Conservation (phyloP, 1,284 basidiomycete genomes). For the Malassezia vespertilionis region DNA sequence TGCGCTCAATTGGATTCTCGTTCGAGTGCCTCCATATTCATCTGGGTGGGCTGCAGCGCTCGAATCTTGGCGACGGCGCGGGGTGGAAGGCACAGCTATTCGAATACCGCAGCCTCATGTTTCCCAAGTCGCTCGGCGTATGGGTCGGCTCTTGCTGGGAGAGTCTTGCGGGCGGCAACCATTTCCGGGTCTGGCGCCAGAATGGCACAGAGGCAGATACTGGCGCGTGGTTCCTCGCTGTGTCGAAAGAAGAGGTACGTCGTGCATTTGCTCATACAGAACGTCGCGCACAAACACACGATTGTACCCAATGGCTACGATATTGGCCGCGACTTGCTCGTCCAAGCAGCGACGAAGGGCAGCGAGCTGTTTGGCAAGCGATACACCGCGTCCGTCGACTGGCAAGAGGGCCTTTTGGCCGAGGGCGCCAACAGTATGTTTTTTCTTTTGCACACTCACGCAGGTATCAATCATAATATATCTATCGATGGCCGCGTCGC, state of each 20-base stretch:
- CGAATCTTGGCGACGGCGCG: conserved; percentile 73
- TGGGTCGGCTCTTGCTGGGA: conserved; percentile 47
- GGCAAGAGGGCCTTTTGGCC: conserved; percentile 38
- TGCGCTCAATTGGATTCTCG: conserved; percentile 57
- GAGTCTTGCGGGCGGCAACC: conserved; percentile 42
- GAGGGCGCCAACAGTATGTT: conserved; percentile 30
- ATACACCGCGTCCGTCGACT: conserved; percentile 42
- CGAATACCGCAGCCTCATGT: conserved; percentile 43
- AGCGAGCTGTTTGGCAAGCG: conserved; percentile 36
- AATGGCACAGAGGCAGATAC: conserved; percentile 45
- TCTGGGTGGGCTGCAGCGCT: conserved; percentile 59
- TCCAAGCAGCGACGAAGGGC: conserved; percentile 34
- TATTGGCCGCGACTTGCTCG: conserved; percentile 41
- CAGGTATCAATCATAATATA: conserved; percentile 47
- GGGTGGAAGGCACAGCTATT: conserved; percentile 50
- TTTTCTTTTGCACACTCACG: not conserved
- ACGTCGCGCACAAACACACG: conserved; percentile 38
- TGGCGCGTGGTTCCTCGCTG: conserved; percentile 48
- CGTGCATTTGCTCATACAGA: conserved; percentile 5
- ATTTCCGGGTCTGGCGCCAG: conserved; percentile 48
- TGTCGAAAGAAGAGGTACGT: conserved; percentile 41
- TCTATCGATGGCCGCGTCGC: conserved; percentile 39
- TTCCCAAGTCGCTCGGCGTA: conserved; percentile 39
- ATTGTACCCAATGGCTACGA: conserved; percentile 47
- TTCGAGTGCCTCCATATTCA: conserved; percentile 76